These are phyloP conservation scores for Lenzites betulinus DNA, from an alignment of 768 basidiomycete genomes.

Conservation along the genomic window DNA sequence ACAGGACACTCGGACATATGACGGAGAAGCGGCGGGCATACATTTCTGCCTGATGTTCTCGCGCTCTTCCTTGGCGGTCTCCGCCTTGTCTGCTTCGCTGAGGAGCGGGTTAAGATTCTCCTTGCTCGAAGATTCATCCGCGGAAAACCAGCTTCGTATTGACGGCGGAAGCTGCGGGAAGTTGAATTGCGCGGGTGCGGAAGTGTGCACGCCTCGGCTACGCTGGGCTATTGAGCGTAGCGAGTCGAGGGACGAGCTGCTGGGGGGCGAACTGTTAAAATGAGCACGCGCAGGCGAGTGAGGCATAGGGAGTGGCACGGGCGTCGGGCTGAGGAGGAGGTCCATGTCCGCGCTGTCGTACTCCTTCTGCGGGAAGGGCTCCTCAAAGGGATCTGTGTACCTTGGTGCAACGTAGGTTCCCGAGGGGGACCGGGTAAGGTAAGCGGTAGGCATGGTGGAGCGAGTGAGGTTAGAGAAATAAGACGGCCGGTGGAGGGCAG, in stretches of 20 bases:
- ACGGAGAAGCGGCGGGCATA: conserved; percentile 7
- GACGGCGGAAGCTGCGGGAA: conserved; percentile 24
- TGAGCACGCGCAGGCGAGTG: conserved; percentile 32
- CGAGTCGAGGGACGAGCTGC: conserved; percentile 27
- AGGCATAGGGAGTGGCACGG: conserved; percentile 33
- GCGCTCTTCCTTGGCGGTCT: conserved; percentile 21
- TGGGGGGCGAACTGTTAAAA: conserved; percentile 24
- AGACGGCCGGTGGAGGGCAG: conserved; percentile 24
- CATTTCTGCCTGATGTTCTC: conserved; percentile 29
- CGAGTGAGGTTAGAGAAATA: conserved; percentile 51
- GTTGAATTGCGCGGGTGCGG: conserved; percentile 24
- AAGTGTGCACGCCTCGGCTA: conserved; percentile 29
- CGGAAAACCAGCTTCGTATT: conserved; percentile 28
- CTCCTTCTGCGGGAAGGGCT: conserved; percentile 23
- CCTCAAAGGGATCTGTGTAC: conserved; percentile 28
- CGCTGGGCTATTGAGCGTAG: conserved; percentile 31
- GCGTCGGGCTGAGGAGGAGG: conserved; percentile 31
- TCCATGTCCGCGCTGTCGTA: conserved; percentile 26
- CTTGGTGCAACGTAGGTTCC: conserved; percentile 10
- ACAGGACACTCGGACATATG: neutral
- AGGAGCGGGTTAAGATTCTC: conserved; percentile 26
- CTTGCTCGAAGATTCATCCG: conserved; percentile 23
- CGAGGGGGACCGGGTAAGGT: conserved; percentile 48
- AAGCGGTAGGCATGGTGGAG: conserved; percentile 63
- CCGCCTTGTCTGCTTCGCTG: conserved; percentile 27